A percentile compares a stretch with the other conserved stretches of the same genome.
Conservation (phyloP, 768 basidiomycete species). For the Termitomyces sp. region DNA sequence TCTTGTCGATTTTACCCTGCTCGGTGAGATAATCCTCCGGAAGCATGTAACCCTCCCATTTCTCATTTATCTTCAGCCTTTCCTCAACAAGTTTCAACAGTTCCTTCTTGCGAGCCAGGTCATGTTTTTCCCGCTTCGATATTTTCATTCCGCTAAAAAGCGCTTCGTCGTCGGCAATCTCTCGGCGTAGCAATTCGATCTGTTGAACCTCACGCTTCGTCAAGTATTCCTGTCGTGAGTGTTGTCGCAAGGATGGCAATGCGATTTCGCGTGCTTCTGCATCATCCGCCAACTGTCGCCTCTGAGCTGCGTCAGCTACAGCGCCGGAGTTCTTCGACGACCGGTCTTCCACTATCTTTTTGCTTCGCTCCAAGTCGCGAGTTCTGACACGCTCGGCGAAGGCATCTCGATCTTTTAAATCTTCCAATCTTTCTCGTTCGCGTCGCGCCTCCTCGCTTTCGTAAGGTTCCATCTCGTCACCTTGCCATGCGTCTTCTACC, state of each 20-base stretch:
- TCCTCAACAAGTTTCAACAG: constrained; percentile 89
- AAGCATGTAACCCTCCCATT: constrained; percentile 91
- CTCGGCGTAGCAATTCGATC: constrained; percentile 85
- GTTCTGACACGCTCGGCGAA: constrained; percentile 85
- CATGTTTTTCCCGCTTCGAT: constrained; percentile 73
- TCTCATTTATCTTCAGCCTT: constrained; percentile 90
- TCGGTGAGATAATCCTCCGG: constrained; percentile 99
- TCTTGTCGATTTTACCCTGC: constrained; percentile 96
- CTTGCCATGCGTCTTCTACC: constrained; percentile 25
- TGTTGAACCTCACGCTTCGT: constrained; percentile 96
- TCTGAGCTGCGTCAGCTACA: constrained; percentile 76
- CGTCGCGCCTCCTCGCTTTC: constrained; percentile 70
- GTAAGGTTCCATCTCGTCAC: constrained; percentile 34
- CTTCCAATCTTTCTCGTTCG: constrained; percentile 73
- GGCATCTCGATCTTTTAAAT: constrained; percentile 84
- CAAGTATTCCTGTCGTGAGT: constrained; percentile 92
- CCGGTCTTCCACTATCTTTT: constrained; percentile 88
- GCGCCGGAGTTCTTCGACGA: constrained; percentile 71
- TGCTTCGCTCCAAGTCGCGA: constrained; percentile 79
- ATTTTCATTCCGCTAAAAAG: constrained; percentile 89
- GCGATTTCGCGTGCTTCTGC: constrained; percentile 45
- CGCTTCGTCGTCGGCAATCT: constrained; percentile 91
- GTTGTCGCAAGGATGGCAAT: constrained; percentile 72
- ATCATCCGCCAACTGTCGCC: constrained; percentile 81
- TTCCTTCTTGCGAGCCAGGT: constrained; percentile 90